A percentile compares a stretch with the other conserved stretches of the same genome.
These are phyloP conservation scores for Syzygium grande DNA, from an alignment of 345 rosid species.

Conservation along the genomic window DNA sequence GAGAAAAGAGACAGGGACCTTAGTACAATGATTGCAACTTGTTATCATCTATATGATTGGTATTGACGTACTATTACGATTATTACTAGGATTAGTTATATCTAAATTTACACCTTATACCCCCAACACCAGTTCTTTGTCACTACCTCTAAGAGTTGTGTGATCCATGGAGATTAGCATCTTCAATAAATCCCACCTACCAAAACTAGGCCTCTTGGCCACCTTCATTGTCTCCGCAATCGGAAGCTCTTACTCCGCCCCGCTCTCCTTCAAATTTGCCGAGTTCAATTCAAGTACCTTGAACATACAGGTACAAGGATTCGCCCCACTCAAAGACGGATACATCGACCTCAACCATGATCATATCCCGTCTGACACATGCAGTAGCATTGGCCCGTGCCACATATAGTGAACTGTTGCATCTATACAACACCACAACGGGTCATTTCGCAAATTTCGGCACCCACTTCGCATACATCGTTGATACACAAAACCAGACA, in stretches of 20 bases:
- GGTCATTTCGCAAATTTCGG: background rate
- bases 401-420: background rate
- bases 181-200: background rate
- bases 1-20: background rate
- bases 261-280: background rate
- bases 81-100: too few species aligned
- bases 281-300: background rate
- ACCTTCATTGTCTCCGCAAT: background rate
- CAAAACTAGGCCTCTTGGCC: background rate
- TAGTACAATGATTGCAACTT: background rate
- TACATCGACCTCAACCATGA: background rate
- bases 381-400: background rate
- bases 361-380: background rate
- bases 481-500: background rate
- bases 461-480: constrained; percentile 4
- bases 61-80: background rate
- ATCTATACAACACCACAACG: constrained; percentile 2
- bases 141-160: background rate
- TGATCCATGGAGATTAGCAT: background rate
- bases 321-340: background rate
- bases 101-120: too few species aligned
- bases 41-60: background rate
- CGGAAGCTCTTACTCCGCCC: background rate
- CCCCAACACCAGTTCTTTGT: too few species aligned
- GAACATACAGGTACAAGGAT: background rate